These are phyloP conservation scores for Paramyrothecium roridum DNA, from an alignment of 2,329 filamentous ascomycete genomes.

Conservation along the genomic window DNA sequence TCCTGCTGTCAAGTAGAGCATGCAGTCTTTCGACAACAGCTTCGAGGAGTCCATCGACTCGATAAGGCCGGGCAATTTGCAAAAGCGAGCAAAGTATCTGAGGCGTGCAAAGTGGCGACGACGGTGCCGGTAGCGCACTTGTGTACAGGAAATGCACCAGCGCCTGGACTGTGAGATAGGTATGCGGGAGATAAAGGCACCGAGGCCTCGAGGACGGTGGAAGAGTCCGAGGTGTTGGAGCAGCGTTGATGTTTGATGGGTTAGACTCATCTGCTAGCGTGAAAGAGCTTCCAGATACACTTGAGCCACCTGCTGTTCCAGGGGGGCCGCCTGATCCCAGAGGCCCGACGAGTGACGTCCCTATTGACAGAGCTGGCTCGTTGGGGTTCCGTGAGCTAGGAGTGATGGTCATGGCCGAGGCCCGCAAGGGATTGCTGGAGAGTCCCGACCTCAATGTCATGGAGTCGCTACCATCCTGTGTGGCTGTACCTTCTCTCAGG, in stretches of 20 bases:
- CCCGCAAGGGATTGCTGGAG: conserved; percentile 58
- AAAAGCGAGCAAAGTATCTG: conserved; percentile 94
- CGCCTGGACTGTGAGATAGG: conserved; percentile 82
- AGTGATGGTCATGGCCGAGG: conserved; percentile 84
- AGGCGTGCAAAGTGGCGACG: conserved; percentile 80
- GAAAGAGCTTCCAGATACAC: conserved; percentile 32
- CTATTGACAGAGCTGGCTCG: conserved; percentile 32
- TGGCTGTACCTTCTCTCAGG: conserved; percentile 73
- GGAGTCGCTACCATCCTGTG: conserved; percentile 70
- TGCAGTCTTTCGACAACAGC: conserved; percentile 90
- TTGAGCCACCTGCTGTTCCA: conserved; percentile 33
- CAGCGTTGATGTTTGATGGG: conserved; percentile 43
- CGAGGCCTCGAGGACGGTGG: conserved; percentile 69
- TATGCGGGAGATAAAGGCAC: conserved; percentile 90
- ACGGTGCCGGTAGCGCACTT: conserved; percentile 74
- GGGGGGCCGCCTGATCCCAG: conserved; percentile 20
- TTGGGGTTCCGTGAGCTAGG: conserved; percentile 52
- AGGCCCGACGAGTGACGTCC: conserved; percentile 26
- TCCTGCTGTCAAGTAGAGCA: conserved; percentile 83
- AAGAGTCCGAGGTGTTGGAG: conserved; percentile 54
- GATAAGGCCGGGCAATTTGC: conserved; percentile 89
- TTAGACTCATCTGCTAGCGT: conserved; percentile 39
- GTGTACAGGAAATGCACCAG: conserved; percentile 94
- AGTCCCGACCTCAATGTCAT: conserved; percentile 69
- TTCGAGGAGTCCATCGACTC: conserved; percentile 87